Evolutionary conservation across 768 basidiomycete species (phyloP).

Genomic region (Amanita molliuscula): DNA sequence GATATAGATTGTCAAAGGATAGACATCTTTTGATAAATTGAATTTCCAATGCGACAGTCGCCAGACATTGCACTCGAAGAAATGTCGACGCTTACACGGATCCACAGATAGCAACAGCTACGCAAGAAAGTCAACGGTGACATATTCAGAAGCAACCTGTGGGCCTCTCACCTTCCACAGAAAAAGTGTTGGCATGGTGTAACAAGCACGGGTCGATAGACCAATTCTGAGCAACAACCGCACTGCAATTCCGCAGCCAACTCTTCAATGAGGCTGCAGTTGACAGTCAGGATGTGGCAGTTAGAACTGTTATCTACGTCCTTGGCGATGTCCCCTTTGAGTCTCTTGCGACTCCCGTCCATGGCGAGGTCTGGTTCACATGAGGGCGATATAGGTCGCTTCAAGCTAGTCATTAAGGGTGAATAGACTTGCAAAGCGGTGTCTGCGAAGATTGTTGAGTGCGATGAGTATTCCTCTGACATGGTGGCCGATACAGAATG

Average conservation of each 20-base stretch:
- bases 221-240: slow-evolving; percentile 75
- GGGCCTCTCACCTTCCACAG: slow-evolving; percentile 61
- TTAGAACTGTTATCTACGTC: background rate
- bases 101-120: slow-evolving; percentile 79
- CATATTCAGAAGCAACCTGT: background rate
- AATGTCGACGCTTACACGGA: slow-evolving; percentile 49
- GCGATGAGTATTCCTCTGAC: slow-evolving; percentile 2
- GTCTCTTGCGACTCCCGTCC: slow-evolving; percentile 46
- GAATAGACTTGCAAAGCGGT: background rate
- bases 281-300: slow-evolving; percentile 8
- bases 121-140: background rate
- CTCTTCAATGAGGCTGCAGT: slow-evolving; percentile 40
- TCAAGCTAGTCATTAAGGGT: slow-evolving; percentile 20
- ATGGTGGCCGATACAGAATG: slow-evolving; percentile 4
- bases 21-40: background rate
- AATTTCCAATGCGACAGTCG: background rate
- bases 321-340: slow-evolving; percentile 32
- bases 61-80: background rate
- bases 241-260: slow-evolving; percentile 72
- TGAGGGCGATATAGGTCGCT: slow-evolving; percentile 54
- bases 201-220: slow-evolving; percentile 75
- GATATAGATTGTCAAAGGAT: background rate
- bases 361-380: slow-evolving; percentile 36
- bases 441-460: background rate
- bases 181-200: slow-evolving; percentile 86